Evolutionary conservation across 164 flowering plant genomes (phyloP).

Genomic region (Magnolia officinalis): DNA sequence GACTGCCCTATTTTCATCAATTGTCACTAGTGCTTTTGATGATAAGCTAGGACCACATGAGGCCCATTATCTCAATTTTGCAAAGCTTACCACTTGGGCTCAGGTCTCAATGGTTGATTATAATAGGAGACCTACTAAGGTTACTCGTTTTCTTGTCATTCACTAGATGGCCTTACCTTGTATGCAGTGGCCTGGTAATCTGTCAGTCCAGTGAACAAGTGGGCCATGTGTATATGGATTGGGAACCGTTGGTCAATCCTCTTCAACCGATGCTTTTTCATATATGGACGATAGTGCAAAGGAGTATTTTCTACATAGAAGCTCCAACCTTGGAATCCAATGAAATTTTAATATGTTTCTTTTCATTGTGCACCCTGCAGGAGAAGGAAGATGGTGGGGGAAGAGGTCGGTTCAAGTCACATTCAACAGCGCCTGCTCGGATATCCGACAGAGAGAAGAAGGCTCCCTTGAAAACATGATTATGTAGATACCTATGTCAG

Average conservation of each 20-base stretch:
- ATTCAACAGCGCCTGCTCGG: constrained; percentile 79
- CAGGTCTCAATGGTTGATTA: too few species aligned
- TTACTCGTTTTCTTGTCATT: background rate
- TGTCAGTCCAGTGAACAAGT: background rate
- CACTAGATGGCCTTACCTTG: background rate
- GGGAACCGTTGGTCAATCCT: background rate
- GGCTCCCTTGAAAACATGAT: constrained; percentile 81
- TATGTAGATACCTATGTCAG: background rate
- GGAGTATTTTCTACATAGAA: too few species aligned
- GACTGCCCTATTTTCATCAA: too few species aligned
- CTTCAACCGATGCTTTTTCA: too few species aligned
- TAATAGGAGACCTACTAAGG: too few species aligned
- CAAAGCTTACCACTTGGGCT: too few species aligned
- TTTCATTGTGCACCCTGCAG: constrained; percentile 33
- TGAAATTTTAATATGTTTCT: background rate
- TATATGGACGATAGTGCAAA: too few species aligned
- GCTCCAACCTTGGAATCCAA: too few species aligned
- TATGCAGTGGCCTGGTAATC: background rate
- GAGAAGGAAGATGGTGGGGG: constrained; percentile 88
- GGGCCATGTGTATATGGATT: background rate
- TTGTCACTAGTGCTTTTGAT: too few species aligned
- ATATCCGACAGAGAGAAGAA: constrained; percentile 97
- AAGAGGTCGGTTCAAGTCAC: constrained; percentile 95
- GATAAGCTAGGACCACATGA: too few species aligned
- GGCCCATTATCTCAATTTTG: too few species aligned